phyloP scores from a whole-genome alignment of 208 protist genomes.

The Naegleria lovaniensis region DNA sequence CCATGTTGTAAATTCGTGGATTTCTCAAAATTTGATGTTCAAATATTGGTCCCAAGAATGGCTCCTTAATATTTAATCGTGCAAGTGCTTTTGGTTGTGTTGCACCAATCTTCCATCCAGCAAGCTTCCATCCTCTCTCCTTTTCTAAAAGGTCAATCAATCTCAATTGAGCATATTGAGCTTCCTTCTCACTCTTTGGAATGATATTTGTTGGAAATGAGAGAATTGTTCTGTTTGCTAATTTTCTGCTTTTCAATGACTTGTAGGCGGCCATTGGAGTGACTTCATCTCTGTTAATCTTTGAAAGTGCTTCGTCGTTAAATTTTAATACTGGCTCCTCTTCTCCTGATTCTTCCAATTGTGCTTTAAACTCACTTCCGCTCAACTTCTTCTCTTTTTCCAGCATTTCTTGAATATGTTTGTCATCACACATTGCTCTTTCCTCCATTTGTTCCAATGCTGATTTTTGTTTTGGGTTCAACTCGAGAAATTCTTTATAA shows the following conservation, averaged over 20 bases:
- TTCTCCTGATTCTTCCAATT: neutral
- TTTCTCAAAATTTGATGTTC: neutral
- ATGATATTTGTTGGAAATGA: neutral
- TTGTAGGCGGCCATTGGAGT: neutral
- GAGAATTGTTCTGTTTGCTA: neutral
- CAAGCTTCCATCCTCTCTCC: neutral
- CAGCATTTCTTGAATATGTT: neutral
- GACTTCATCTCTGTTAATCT: neutral
- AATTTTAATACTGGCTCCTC: neutral
- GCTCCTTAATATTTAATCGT: neutral
- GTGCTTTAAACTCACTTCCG: neutral
- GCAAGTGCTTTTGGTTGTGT: neutral
- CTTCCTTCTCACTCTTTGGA: neutral
- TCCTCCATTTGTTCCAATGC: neutral
- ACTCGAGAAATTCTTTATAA: neutral
- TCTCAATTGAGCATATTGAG: slow-evolving; percentile 15
- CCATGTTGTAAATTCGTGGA: neutral
- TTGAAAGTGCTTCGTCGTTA: neutral
- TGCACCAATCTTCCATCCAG: slow-evolving; percentile 26
- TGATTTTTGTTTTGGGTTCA: neutral
- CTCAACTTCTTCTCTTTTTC: neutral
- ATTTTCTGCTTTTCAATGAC: neutral
- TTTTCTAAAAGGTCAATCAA: neutral
- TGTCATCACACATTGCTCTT: neutral
- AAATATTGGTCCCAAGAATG: slow-evolving; percentile 20